Evolutionary conservation across 2,329 filamentous ascomycete species (phyloP).

Genomic region (Aspergillus pseudotamarii): DNA sequence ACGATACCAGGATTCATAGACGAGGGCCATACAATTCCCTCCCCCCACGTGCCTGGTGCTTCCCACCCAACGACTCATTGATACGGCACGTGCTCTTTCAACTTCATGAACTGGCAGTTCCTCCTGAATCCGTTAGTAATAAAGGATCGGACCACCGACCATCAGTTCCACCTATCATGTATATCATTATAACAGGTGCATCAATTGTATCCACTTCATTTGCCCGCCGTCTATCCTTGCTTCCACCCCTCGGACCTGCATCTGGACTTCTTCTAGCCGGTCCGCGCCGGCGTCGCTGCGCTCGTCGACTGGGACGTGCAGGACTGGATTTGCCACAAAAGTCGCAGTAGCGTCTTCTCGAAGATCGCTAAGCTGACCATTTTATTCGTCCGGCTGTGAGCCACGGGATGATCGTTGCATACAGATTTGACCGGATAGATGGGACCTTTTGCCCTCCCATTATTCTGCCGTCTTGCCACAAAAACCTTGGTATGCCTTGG

Average conservation of each 20-base stretch:
- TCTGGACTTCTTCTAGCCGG: neutral
- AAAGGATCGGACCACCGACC: neutral
- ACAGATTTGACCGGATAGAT: neutral
- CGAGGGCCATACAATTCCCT: neutral
- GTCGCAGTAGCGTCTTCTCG: neutral
- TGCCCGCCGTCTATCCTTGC: neutral
- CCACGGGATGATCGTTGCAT: neutral
- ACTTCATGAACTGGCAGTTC: neutral
- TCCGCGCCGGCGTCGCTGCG: neutral
- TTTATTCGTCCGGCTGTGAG: neutral
- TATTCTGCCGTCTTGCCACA: neutral
- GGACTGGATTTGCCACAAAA: neutral
- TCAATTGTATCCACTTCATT: neutral
- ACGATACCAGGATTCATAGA: too few relatives aligned
- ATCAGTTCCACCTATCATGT: neutral
- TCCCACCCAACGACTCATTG: too few relatives aligned
- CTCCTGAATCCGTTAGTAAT: neutral
- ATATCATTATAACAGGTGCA: neutral
- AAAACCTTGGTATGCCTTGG: neutral
- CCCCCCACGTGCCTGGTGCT: neutral
- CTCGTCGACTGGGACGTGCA: neutral
- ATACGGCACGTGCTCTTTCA: neutral
- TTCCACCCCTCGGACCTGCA: neutral
- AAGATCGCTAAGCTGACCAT: neutral
- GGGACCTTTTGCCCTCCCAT: neutral